Percentiles rank a stretch among this genome's conserved stretches.
Evolutionary conservation across 371 early-diverging fungal genomes (phyloP).

Genomic region (Circinella umbellata): DNA sequence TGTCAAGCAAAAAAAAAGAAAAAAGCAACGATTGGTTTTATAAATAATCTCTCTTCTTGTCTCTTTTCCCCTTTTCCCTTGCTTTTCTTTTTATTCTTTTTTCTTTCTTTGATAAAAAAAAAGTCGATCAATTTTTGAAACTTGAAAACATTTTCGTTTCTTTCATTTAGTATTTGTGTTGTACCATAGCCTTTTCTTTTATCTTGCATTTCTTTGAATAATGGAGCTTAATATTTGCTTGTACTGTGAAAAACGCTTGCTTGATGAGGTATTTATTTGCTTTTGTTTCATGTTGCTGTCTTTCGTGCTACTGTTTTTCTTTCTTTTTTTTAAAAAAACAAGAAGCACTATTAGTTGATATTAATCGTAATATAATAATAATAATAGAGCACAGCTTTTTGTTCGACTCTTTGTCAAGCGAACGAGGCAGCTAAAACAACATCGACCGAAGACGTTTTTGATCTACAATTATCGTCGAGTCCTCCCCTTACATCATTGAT

Average conservation of each 20-base stretch:
- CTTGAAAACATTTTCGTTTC: too few species aligned
- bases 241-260: constrained; percentile 25
- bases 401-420: constrained; percentile 15
- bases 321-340: too few species aligned
- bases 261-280: constrained; percentile 15
- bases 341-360: background rate
- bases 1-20: background rate
- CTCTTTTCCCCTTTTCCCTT: constrained; percentile 6
- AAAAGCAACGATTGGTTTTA: background rate
- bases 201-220: background rate
- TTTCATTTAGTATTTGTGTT: background rate
- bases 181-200: background rate
- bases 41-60: background rate
- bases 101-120: background rate
- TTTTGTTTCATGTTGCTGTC: background rate
- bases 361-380: background rate
- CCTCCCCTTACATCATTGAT: background rate
- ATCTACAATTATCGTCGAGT: background rate
- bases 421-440: constrained; percentile 16
- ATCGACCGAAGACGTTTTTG: background rate
- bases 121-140: background rate
- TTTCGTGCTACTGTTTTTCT: background rate
- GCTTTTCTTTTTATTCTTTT: background rate
- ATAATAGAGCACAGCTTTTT: constrained; percentile 12
- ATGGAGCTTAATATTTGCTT: constrained; percentile 28